These are phyloP conservation scores for Beauveria rudraprayagi DNA, from an alignment of 2,329 filamentous ascomycete species.

Conservation along the genomic window DNA sequence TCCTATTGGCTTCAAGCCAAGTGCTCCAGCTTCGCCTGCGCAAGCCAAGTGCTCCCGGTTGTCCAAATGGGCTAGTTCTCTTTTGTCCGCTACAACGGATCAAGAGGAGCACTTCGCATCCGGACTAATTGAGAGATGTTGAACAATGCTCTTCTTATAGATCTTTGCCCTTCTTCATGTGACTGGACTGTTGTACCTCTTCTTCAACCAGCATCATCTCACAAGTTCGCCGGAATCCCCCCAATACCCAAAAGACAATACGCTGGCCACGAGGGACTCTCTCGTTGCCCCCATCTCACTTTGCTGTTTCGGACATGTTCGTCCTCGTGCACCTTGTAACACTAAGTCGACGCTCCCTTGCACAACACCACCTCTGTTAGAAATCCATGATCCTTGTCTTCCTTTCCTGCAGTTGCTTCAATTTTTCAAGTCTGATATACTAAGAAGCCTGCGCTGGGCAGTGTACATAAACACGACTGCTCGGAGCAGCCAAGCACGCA, in stretches of 20 bases:
- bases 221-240: background rate
- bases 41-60: background rate
- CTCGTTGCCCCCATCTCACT: background rate
- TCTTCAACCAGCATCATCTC: background rate
- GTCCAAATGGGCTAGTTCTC: background rate
- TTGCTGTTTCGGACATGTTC: background rate
- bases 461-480: background rate
- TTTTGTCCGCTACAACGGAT: background rate
- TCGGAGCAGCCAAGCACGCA: background rate
- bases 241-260: background rate
- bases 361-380: background rate
- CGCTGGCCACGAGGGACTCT: background rate
- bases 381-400: too few relatives aligned
- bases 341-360: background rate
- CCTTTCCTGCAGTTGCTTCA: too few relatives aligned
- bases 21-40: background rate
- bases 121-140: background rate
- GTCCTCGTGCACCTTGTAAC: background rate
- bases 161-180: background rate
- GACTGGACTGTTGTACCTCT: background rate
- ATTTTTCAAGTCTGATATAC: too few relatives aligned
- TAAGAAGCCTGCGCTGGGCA: background rate
- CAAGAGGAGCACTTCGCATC: background rate
- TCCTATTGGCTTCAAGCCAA: background rate
- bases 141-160: background rate